Conservation (phyloP, 805 yeast species). For the Wickerhamomyces sydowiorum region DNA sequence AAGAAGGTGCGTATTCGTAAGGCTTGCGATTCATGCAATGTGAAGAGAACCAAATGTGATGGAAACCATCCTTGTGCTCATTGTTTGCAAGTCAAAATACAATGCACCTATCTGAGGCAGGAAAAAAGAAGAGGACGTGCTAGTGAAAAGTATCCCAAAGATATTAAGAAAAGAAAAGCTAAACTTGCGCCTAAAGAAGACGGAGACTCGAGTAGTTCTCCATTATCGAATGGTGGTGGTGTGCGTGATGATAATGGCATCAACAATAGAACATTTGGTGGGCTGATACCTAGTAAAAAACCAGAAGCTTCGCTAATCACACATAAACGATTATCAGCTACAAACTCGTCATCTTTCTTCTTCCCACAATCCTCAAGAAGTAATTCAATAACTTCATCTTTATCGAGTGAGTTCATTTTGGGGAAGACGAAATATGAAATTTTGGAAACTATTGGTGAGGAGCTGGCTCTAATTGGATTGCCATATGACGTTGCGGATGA, state of each 20-base stretch:
- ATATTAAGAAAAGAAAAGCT: constrained; percentile 19
- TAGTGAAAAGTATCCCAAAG: constrained; percentile 34
- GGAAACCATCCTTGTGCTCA: constrained; percentile 41
- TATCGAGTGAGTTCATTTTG: not conserved
- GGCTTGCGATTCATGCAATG: constrained; percentile 45
- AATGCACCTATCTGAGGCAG: constrained; percentile 36
- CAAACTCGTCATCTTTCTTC: not conserved
- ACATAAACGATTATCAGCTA: not conserved
- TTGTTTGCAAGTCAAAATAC: constrained; percentile 27
- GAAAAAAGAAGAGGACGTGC: constrained; percentile 45
- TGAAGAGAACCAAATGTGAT: constrained; percentile 41
- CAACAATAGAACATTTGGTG: not conserved
- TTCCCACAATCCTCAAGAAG: not conserved
- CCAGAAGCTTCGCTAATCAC: not conserved
- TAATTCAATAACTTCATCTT: not conserved
- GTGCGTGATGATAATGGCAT: not conserved
- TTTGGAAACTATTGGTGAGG: constrained; percentile 4
- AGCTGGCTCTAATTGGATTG: constrained; percentile 11
- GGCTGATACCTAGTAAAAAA: not conserved
- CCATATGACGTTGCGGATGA: constrained; percentile 19
- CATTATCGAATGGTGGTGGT: not conserved
- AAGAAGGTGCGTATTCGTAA: constrained; percentile 24
- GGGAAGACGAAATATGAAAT: constrained; percentile 12
- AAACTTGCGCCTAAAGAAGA: too few relatives aligned
- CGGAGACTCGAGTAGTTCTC: too few relatives aligned